Evolutionary conservation across 1,139 yeast genomes (phyloP), one percentile per base, ranked within the genome.

Genomic region (Yamadazyma diospyri): DNA sequence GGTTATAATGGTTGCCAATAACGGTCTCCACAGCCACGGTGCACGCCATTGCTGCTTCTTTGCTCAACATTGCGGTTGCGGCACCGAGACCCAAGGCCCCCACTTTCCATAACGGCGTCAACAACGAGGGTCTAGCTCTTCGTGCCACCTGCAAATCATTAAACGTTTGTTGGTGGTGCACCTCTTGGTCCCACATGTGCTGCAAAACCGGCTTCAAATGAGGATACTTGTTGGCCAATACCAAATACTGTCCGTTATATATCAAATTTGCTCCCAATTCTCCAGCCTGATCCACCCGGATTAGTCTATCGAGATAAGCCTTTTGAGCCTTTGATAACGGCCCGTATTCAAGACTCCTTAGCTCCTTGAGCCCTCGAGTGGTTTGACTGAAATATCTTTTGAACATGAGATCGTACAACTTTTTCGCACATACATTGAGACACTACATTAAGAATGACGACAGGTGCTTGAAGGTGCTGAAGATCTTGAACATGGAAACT

Each of bases 41-140:
- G 53, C 99, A 94, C 1, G 98, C 98, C 99, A 92, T 92, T 2
- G 98, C 98, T 1, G 97, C 97, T 54, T 92, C 96, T 50, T 87
- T 86, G 17, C 96, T 84, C 43, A 89, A 61, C 34, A 84, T 50
- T 0, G 96, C 97, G 0, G 98, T 92, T 1, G 81, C 83, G 1
- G 78, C 78, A 2, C 99, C 99, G 61, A 92, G 69, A 0, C 81
- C 81, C 35, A 83, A 70, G 0, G 98, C 97, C 2, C 97, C 97
- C 0, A 76, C 62, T 53, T 85, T 87, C 98, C 99, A 92, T 2
- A 87, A 51, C 4, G 98, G 98, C 0, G 97, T 88, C 30, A 92
- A 61, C 7, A 89, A 49, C 0, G 96, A 86, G 2, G 98, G 98
- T 45, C 98, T 73, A 0, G 89, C 95, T 33, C 97, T 67, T 43